Base-by-base conservation (phyloP, 352 stramenopile species). In the Phytophthora sp. region DNA sequence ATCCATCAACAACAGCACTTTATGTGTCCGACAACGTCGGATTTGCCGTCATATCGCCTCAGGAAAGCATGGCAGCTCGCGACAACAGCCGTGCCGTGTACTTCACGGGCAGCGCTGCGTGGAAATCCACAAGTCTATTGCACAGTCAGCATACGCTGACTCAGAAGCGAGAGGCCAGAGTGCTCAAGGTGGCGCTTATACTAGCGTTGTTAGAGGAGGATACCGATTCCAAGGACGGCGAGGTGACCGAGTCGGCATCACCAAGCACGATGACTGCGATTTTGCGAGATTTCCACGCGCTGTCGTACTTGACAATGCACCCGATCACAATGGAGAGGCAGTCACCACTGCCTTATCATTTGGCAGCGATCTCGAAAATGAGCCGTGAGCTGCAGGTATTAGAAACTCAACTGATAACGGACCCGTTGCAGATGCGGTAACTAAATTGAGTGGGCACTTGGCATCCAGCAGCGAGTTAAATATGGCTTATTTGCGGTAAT, bases 291-390 rank as follows among this genome's bases (percentile, higher is more conserved):
- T 91, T 90, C 33, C 57, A 82, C 36, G 76, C 73, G 42, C 72
- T 88, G n/a, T 91, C 83, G 36, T 93, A 86, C 46, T 66, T 93
- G 66, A 93, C 85, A 12, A 88, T 83, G 55, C 81, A 93, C 38
- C 85, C 85, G 15, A 75, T 88, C 44, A 84, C 81, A 16, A 77
- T 87, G 44, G 64, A 80, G 55, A 77, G 85, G 15, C 76, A 85
- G 46, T 91, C 80, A 6, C 85, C 85, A 12, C 60, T 89, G 3
- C 85, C 85, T 15, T 60, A 91, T 1, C 78, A 93, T 63, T 58
- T 93, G 18, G 69, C 74, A 13, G 76, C 55, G 3, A 69, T 92
- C 36, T 69, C 66, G 31, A 76, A 70, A 59, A 64, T 73, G 23
- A 54, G 50, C 36, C 63, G 71, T 23, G 70, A 82, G 52, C 51